Conservation (phyloP, 2,329 filamentous ascomycete genomes). For the Clonostachys solani region DNA sequence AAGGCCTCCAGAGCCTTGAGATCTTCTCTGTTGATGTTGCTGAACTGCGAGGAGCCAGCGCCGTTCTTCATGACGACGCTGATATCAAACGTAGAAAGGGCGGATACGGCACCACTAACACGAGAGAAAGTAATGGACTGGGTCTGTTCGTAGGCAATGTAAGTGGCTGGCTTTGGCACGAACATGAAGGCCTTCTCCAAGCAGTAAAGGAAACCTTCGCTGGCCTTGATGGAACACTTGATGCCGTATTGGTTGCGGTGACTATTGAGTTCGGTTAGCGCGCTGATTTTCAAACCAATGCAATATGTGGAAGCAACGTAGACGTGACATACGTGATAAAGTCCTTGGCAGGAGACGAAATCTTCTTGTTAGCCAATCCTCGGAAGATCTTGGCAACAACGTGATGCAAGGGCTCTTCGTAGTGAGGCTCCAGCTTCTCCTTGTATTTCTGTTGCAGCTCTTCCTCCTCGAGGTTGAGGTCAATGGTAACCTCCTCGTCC, state of each 20-base stretch:
- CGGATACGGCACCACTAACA: slow-evolving; percentile 88
- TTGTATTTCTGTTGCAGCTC: slow-evolving; percentile 81
- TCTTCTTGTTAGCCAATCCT: slow-evolving; percentile 90
- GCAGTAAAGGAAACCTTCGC: slow-evolving; percentile 95
- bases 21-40: slow-evolving; percentile 98
- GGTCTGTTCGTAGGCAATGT: slow-evolving; percentile 93
- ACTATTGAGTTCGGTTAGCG: slow-evolving; percentile 25
- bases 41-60: slow-evolving; percentile 89
- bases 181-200: slow-evolving; percentile 99
- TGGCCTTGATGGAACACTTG: slow-evolving; percentile 99
- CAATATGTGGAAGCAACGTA: not conserved
- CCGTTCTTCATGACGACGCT: slow-evolving; percentile 86
- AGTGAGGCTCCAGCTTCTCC: slow-evolving; percentile 81
- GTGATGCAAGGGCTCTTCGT: slow-evolving; percentile 89
- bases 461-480: slow-evolving; percentile 93
- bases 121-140: slow-evolving; percentile 91
- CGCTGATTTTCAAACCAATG: too few relatives aligned
- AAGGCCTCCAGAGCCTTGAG: slow-evolving; percentile 95
- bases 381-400: slow-evolving; percentile 96
- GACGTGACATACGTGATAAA: slow-evolving; percentile 64
- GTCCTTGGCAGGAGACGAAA: slow-evolving; percentile 89
- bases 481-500: slow-evolving; percentile 94
- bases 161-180: slow-evolving; percentile 95
- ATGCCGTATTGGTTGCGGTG: slow-evolving; percentile 93
- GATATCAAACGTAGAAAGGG: slow-evolving; percentile 95